Conservation (phyloP, 768 basidiomycete genomes). For the Mycena floridula region DNA sequence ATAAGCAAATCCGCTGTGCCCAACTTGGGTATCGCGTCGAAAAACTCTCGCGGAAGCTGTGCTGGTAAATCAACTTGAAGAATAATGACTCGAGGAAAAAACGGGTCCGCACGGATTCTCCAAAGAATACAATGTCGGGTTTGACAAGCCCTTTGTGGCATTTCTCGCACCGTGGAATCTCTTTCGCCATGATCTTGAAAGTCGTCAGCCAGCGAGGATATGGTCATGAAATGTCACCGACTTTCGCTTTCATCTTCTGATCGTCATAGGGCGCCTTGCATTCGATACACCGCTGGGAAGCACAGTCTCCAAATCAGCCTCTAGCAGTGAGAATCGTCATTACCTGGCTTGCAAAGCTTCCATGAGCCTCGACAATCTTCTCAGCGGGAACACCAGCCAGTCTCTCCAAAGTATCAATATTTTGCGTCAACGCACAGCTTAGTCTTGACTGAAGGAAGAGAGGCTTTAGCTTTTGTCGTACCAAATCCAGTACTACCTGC, state of each 20-base stretch:
- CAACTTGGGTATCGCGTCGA: slow-evolving; percentile 46
- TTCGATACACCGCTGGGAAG: slow-evolving; percentile 73
- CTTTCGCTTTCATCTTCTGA: slow-evolving; percentile 61
- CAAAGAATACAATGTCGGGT: slow-evolving; percentile 95
- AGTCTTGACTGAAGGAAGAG: no score
- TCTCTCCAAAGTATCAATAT: slow-evolving; percentile 89
- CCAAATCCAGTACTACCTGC: no score
- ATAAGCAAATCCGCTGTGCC: slow-evolving; percentile 78
- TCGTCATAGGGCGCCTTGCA: slow-evolving; percentile 58
- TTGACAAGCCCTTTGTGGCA: slow-evolving; percentile 73
- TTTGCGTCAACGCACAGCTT: slow-evolving; percentile 81
- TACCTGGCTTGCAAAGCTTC: slow-evolving; percentile 84
- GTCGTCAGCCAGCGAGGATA: no score
- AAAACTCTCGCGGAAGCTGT: slow-evolving; percentile 73
- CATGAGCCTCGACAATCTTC: slow-evolving; percentile 91
- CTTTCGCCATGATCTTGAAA: slow-evolving; percentile 51
- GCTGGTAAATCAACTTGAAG: not conserved
- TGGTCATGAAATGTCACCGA: no score
- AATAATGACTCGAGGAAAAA: slow-evolving; percentile 2
- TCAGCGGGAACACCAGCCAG: slow-evolving; percentile 68
- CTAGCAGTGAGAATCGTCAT: no score
- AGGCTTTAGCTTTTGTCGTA: no score
- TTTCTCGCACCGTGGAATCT: slow-evolving; percentile 60
- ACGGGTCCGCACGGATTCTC: slow-evolving; percentile 49
- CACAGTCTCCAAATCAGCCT: no score